A percentile compares a stretch with the other conserved stretches of the same genome.
Conservation (phyloP, 1,284 basidiomycete genomes). For the Tausonia pullulans region DNA sequence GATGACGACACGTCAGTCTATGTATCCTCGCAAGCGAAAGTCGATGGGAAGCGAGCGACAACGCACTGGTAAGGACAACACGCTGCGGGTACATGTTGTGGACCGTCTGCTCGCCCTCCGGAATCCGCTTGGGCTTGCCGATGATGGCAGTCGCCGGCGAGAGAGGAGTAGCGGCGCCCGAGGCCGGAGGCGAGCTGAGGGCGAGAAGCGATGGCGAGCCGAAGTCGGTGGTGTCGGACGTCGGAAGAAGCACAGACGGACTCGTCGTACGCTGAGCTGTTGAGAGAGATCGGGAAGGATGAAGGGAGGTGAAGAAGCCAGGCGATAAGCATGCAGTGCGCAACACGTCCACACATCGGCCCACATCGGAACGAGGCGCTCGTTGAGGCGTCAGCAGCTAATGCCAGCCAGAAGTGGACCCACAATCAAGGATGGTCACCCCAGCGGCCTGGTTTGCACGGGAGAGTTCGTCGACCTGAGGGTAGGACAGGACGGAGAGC, state of each 20-base stretch:
- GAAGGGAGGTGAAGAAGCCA: too few species aligned
- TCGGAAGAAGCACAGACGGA: neutral
- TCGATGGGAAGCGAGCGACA: neutral
- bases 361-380: too few species aligned
- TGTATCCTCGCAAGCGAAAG: neutral
- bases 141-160: constrained; percentile 6
- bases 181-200: constrained; percentile 1
- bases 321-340: too few species aligned
- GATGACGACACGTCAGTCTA: constrained; percentile 6
- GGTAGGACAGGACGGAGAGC: too few species aligned
- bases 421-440: too few species aligned
- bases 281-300: too few species aligned
- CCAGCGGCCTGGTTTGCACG: too few species aligned
- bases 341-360: too few species aligned
- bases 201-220: constrained; percentile 3
- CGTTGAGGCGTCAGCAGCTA: too few species aligned
- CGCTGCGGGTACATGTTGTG: constrained; percentile 58
- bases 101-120: constrained; percentile 9
- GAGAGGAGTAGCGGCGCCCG: constrained; percentile 2
- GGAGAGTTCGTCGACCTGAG: too few species aligned
- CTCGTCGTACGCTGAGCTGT: too few species aligned
- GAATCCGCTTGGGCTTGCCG: constrained; percentile 1
- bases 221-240: neutral
- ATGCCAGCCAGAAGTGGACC: too few species aligned
- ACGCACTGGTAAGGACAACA: constrained; percentile 63